Evolutionary conservation across 2,329 filamentous ascomycete genomes (phyloP).

Genomic region (Nothophoma quercina): DNA sequence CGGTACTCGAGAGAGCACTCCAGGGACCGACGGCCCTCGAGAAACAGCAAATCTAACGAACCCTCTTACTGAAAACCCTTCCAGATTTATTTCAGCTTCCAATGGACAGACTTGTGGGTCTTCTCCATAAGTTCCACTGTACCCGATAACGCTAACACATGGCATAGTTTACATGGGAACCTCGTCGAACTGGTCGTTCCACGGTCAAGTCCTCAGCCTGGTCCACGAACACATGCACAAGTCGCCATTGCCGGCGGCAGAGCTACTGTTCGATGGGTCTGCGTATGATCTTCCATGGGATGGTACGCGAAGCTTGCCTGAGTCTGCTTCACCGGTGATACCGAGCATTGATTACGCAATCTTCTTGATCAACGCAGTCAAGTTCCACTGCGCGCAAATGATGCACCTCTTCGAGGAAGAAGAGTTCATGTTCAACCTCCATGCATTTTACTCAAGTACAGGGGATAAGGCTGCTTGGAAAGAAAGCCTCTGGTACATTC

Average conservation of each 20-base stretch:
- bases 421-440: slow-evolving; percentile 57
- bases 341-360: slow-evolving; percentile 61
- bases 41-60: slow-evolving; percentile 34
- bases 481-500: slow-evolving; percentile 59
- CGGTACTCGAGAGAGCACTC: slow-evolving; percentile 30
- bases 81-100: slow-evolving; percentile 38
- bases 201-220: slow-evolving; percentile 58
- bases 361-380: slow-evolving; percentile 64
- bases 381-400: slow-evolving; percentile 63
- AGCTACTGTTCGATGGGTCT: slow-evolving; percentile 60
- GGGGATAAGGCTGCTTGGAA: slow-evolving; percentile 35
- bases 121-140: background rate
- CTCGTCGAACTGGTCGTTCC: slow-evolving; percentile 66
- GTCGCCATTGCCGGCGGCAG: slow-evolving; percentile 53
- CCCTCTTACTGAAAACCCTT: slow-evolving; percentile 34
- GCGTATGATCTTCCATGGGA: slow-evolving; percentile 63
- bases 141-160: background rate
- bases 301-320: slow-evolving; percentile 44
- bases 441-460: slow-evolving; percentile 51
- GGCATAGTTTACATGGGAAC: slow-evolving; percentile 60
- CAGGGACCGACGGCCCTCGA: slow-evolving; percentile 25
- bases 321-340: slow-evolving; percentile 49
- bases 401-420: slow-evolving; percentile 64
- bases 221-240: slow-evolving; percentile 58
- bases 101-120: slow-evolving; percentile 29